These are phyloP conservation scores for Uncinocarpus reesii DNA, from an alignment of 2,329 filamentous ascomycete genomes.

Conservation along the genomic window DNA sequence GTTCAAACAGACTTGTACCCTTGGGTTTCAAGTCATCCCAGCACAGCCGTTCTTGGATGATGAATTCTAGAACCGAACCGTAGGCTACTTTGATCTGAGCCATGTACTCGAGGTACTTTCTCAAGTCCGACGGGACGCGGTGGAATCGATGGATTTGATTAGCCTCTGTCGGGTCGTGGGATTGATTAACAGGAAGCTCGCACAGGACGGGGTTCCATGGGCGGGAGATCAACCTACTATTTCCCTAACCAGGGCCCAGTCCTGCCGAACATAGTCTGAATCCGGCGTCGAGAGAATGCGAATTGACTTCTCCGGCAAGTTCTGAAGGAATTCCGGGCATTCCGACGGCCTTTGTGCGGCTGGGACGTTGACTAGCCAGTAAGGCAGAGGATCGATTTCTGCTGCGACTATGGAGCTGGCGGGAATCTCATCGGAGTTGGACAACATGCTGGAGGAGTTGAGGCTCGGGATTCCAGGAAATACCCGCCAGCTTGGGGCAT, in stretches of 20 bases:
- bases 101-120: slow-evolving; percentile 50
- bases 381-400: slow-evolving; percentile 41
- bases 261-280: slow-evolving; percentile 49
- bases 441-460: slow-evolving; percentile 12
- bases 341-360: slow-evolving; percentile 48
- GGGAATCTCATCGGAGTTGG: not conserved
- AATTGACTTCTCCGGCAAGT: slow-evolving; percentile 57
- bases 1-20: slow-evolving; percentile 33
- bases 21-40: slow-evolving; percentile 35
- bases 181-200: not conserved
- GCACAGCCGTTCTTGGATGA: slow-evolving; percentile 45
- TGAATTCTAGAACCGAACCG: slow-evolving; percentile 47
- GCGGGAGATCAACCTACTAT: slow-evolving; percentile 41
- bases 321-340: slow-evolving; percentile 61
- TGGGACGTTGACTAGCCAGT: slow-evolving; percentile 77
- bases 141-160: slow-evolving; percentile 70
- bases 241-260: slow-evolving; percentile 59
- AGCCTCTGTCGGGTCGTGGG: slow-evolving; percentile 30
- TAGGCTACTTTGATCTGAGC: slow-evolving; percentile 44
- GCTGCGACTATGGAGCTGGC: slow-evolving; percentile 16
- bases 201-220: not conserved
- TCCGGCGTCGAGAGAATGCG: slow-evolving; percentile 62
- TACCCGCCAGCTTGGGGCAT: no score
- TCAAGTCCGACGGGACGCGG: slow-evolving; percentile 50
- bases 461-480: slow-evolving; percentile 3